Base-by-base conservation (phyloP, 2,329 filamentous ascomycete species). In the Alternaria postmessia region DNA sequence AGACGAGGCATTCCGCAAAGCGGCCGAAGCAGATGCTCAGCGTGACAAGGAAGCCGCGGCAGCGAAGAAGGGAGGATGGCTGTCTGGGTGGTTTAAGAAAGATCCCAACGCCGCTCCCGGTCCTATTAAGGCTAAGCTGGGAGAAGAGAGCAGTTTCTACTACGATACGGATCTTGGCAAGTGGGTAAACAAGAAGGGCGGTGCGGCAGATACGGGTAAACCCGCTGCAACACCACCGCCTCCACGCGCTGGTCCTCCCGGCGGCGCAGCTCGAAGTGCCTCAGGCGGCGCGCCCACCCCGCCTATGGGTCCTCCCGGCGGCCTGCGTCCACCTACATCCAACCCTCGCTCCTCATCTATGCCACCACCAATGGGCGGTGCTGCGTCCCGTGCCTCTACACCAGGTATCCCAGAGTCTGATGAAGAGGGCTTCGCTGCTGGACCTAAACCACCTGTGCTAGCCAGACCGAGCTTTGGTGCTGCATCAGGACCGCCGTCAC, bases 91-190 rank as follows among this genome's bases (percentile, higher is more conserved):
- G 93, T 96, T 96, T 66, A 91, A 91, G 70, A 86, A 86, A 66
- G 87, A 88, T 70, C 89, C 91, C 75, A 87, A 90, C 69, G 78
- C 84, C n/a, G 66, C 81, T n/a, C 80, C 80, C 4, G 81, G 80
- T n/a, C 88, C 94, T n/a, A 92, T 97, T 77, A 89, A 88, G 69
- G 95, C 96, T 63, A 99, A 99, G 74, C 86, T 99, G 8, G 96
- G 94, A 62, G 96, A 99, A 78, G 88, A 95, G 74, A 97, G 88
- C 78, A 93, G 89, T 46, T 97, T 99, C 79, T 90, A 94, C 68
- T 99, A 95, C 73, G 95, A 99, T 74, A 91, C 93, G 3, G 92
- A 97, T n/a, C 86, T 97, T 53, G 96, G 96, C 83, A 93, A 95
- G 76, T 99, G 96, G 96, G 85, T 99, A 76, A 98, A 99, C 83